A percentile compares a stretch with the other conserved stretches of the same genome.
Evolutionary conservation across 805 yeast species (phyloP).

Genomic region (Cyberlindnera mycetangii): DNA sequence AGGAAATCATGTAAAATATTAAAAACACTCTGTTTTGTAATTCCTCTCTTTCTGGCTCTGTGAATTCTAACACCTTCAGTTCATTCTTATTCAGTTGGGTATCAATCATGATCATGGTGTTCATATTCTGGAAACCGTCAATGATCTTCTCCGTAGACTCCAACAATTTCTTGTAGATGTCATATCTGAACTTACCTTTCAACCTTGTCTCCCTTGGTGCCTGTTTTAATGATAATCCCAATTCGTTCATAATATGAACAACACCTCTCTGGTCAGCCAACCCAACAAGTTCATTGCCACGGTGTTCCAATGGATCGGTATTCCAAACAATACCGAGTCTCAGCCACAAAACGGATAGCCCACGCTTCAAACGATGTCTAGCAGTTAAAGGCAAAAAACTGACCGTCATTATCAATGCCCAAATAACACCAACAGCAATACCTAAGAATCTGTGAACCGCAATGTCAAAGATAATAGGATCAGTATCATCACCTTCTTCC

Average conservation of each 20-base stretch:
- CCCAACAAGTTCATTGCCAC: conserved; percentile 26
- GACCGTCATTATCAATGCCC: conserved; percentile 72
- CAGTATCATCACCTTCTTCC: conserved; percentile 56
- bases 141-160: conserved; percentile 59
- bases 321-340: conserved; percentile 81
- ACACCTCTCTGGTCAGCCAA: conserved; percentile 36
- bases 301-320: conserved; percentile 59
- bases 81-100: conserved; percentile 52
- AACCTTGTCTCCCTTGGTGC: conserved; percentile 75
- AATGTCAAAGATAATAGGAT: conserved; percentile 67
- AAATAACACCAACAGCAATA: conserved; percentile 67
- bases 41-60: conserved; percentile 59
- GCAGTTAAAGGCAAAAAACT: conserved; percentile 75
- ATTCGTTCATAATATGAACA: conserved; percentile 54
- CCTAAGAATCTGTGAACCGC: conserved; percentile 77
- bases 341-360: conserved; percentile 70
- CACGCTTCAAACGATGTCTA: conserved; percentile 59
- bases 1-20: conserved; percentile 74
- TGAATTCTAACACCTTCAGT: conserved; percentile 49
- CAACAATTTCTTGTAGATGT: conserved; percentile 48
- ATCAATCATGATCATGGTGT: conserved; percentile 63
- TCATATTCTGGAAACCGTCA: conserved; percentile 74
- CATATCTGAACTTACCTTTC: conserved; percentile 66
- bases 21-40: conserved; percentile 70
- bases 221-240: conserved; percentile 58